These are phyloP conservation scores for Mucor circinelloides DNA, from an alignment of 371 early-diverging fungal species.

Conservation along the genomic window DNA sequence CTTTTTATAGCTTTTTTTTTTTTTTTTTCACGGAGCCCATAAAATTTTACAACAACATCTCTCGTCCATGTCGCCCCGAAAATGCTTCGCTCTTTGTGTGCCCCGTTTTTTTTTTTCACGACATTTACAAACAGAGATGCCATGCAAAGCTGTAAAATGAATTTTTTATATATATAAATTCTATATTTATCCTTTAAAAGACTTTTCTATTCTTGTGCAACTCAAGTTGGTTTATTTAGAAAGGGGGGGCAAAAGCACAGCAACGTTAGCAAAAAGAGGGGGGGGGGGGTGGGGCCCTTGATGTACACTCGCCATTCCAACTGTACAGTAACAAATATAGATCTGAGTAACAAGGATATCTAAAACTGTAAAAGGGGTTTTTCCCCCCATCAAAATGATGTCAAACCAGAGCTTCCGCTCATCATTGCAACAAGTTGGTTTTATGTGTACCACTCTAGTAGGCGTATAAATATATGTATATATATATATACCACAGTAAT, in stretches of 20 bases:
- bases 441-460: too few relatives aligned
- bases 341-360: constrained; percentile 10
- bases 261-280: neutral
- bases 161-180: neutral
- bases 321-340: constrained; percentile 1
- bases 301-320: constrained; percentile 9
- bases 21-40: neutral
- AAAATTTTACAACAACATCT: constrained; percentile 1
- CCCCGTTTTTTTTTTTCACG: neutral
- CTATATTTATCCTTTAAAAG: neutral
- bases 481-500: neutral
- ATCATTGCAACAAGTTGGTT: neutral
- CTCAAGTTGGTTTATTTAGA: neutral
- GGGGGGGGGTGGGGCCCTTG: constrained; percentile 7
- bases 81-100: constrained; percentile 2
- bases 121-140: neutral
- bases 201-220: constrained; percentile 7
- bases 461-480: too few relatives aligned
- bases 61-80: neutral
- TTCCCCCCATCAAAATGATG: constrained; percentile 8
- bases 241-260: neutral
- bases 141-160: constrained; percentile 13
- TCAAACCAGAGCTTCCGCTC: neutral
- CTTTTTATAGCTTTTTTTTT: neutral
- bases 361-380: neutral